phyloP scores from a whole-genome alignment of 257 asterid genomes.

The Rauvolfia tetraphylla region DNA sequence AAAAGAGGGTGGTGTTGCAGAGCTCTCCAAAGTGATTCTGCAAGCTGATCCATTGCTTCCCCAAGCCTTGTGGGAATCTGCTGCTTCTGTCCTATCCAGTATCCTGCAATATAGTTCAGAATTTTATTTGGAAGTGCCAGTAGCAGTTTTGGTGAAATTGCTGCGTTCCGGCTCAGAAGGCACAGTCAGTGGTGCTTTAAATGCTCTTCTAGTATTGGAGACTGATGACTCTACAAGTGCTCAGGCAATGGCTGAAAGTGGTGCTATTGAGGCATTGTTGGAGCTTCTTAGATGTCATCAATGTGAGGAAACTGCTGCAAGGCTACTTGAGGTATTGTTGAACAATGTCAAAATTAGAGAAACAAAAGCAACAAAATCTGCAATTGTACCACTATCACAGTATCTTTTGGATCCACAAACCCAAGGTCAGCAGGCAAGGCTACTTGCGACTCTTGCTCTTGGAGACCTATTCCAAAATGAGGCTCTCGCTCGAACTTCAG shows the following conservation, averaged over 20 bases:
- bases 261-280: slow-evolving; percentile 89
- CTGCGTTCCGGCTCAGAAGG: slow-evolving; percentile 83
- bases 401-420: slow-evolving; percentile 99
- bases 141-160: slow-evolving; percentile 84
- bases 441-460: slow-evolving; percentile 92
- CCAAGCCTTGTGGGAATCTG: slow-evolving; percentile 87
- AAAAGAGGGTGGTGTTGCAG: slow-evolving; percentile 94
- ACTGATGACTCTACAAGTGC: slow-evolving; percentile 95
- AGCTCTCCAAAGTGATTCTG: slow-evolving; percentile 78
- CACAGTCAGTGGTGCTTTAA: slow-evolving; percentile 83
- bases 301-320: slow-evolving; percentile 94
- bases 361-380: slow-evolving; percentile 85
- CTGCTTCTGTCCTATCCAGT: slow-evolving; percentile 87
- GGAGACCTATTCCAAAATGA: slow-evolving; percentile 97
- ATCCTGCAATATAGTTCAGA: slow-evolving; percentile 94
- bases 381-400: slow-evolving; percentile 86
- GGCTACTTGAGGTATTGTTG: slow-evolving; percentile 82
- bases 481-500: slow-evolving; percentile 86
- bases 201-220: slow-evolving; percentile 93
- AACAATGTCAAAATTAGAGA: slow-evolving; percentile 95
- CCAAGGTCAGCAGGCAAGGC: slow-evolving; percentile 95
- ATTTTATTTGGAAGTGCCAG: slow-evolving; percentile 95
- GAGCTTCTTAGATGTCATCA: slow-evolving; percentile 92
- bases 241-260: slow-evolving; percentile 99
- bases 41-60: slow-evolving; percentile 87